Conservation (phyloP, 148 eudicot genomes). For the Camellia japonica region DNA sequence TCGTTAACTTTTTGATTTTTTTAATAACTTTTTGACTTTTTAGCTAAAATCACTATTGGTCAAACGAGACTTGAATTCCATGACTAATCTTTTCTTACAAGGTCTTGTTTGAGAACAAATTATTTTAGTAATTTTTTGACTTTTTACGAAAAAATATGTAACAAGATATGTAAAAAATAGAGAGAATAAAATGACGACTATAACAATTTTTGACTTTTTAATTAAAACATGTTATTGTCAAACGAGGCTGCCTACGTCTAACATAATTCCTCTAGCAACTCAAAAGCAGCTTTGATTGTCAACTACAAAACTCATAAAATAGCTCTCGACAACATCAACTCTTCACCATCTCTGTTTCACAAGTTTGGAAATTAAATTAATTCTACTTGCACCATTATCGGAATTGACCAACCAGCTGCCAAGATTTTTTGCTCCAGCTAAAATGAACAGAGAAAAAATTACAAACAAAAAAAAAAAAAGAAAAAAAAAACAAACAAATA, state of each 20-base stretch:
- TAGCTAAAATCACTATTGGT: no score
- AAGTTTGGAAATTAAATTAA: not conserved
- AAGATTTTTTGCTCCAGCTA: constrained; percentile 41
- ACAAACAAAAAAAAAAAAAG: not conserved
- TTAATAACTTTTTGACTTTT: no score
- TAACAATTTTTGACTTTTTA: no score
- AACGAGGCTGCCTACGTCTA: not conserved
- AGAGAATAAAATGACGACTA: no score
- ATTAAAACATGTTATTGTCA: no score
- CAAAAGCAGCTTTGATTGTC: not conserved
- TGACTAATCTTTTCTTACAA: not conserved
- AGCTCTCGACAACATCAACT: not conserved
- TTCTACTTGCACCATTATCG: constrained; percentile 4
- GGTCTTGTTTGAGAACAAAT: no score
- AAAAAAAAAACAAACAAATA: not conserved
- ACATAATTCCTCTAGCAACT: constrained; percentile 1
- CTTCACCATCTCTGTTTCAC: not conserved
- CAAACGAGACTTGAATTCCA: no score
- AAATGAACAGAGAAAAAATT: not conserved
- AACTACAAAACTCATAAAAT: not conserved
- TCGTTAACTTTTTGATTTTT: no score
- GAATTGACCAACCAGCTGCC: constrained; percentile 32
- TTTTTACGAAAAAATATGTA: no score
- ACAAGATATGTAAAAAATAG: no score
- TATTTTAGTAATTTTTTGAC: no score